Evolutionary conservation across 768 basidiomycete species (phyloP).

Genomic region (Trametes elegans): DNA sequence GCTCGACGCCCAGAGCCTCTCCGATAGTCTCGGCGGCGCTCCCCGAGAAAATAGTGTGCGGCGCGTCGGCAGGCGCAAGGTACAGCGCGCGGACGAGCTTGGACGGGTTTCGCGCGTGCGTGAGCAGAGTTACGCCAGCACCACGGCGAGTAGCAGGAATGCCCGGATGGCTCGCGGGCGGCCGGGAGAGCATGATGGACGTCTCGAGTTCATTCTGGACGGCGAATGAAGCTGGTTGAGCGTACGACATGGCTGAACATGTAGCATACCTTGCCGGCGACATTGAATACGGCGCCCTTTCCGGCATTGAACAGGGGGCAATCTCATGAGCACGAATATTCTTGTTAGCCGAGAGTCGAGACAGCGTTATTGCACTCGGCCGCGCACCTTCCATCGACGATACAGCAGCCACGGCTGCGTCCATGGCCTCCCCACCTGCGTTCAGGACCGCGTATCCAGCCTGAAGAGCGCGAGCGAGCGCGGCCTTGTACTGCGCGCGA

Average conservation of each 20-base stretch:
- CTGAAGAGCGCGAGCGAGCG: constrained; percentile 50
- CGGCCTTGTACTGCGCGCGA: constrained; percentile 54
- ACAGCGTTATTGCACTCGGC: background rate
- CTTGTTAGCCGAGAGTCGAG: background rate
- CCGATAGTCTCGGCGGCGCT: constrained; percentile 60
- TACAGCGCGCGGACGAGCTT: constrained; percentile 69
- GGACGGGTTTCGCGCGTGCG: constrained; percentile 69
- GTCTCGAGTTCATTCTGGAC: constrained; percentile 77
- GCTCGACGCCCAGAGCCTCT: constrained; percentile 46
- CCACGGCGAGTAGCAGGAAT: constrained; percentile 63
- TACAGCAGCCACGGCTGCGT: constrained; percentile 77
- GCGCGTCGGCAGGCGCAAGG: constrained; percentile 56
- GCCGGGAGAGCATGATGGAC: constrained; percentile 78
- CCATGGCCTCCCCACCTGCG: constrained; percentile 77
- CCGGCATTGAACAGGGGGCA: constrained; percentile 76
- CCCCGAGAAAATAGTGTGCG: constrained; percentile 74
- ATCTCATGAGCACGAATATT: constrained; percentile 41
- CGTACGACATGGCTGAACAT: background rate
- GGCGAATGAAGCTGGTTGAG: background rate
- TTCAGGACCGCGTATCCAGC: constrained; percentile 64
- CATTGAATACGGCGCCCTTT: constrained; percentile 82
- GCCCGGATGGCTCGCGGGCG: constrained; percentile 61
- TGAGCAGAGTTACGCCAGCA: constrained; percentile 61
- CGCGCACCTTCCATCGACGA: constrained; percentile 63
- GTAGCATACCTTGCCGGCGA: constrained; percentile 65